Percentiles rank a stretch among this genome's conserved stretches.
These are phyloP conservation scores for Volvox carteri DNA, from an alignment of 163 green algal species.

Conservation along the genomic window DNA sequence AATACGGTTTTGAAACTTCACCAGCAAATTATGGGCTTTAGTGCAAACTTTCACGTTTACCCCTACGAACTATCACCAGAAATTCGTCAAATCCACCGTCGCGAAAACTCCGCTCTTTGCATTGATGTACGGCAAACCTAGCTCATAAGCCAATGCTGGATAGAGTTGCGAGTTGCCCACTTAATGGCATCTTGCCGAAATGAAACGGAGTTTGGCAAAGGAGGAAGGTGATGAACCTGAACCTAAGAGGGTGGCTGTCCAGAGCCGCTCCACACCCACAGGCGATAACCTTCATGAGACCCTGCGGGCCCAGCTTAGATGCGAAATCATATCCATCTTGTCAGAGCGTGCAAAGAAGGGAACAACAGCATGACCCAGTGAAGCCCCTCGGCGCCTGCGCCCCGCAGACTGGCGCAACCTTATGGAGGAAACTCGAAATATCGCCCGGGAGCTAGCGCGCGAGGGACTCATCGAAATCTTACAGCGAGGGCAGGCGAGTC, in stretches of 20 bases:
- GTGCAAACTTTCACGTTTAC: no score
- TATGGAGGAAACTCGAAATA: constrained; percentile 48
- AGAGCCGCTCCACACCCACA: not conserved
- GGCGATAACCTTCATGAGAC: not conserved
- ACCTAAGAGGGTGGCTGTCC: not conserved
- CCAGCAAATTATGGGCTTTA: no score
- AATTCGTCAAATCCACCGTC: no score
- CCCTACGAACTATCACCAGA: no score
- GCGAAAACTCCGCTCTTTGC: no score
- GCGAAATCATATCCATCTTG: not conserved
- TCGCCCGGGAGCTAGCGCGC: constrained; percentile 26
- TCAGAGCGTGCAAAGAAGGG: not conserved
- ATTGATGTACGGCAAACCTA: no score
- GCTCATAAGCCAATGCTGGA: no score
- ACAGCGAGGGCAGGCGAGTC: constrained; percentile 55
- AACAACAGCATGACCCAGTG: constrained; percentile 12
- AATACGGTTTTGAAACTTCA: no score
- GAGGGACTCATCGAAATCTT: constrained; percentile 54
- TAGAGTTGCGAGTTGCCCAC: no score
- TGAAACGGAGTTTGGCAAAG: not conserved
- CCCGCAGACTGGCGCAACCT: constrained; percentile 46
- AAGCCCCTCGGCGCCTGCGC: constrained; percentile 48
- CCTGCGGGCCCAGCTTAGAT: not conserved
- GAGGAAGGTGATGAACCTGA: not conserved
- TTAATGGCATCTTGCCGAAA: no score